Evolutionary conservation across 2,329 filamentous ascomycete genomes (phyloP).

Genomic region (Neurospora sp.): DNA sequence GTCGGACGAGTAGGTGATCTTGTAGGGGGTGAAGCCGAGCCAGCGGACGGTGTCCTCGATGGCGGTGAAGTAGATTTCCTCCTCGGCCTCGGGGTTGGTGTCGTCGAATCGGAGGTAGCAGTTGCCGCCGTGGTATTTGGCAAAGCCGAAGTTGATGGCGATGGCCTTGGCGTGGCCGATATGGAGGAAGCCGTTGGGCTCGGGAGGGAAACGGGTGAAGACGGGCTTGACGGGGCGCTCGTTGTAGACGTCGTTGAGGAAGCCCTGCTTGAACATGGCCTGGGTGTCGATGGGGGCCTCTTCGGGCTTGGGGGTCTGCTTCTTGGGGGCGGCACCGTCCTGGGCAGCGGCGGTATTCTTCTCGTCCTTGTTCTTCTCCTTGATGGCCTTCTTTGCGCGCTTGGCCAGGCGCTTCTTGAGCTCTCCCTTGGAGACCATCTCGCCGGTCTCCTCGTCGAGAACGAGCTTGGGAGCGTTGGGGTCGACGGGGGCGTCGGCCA

Average conservation of each 20-base stretch:
- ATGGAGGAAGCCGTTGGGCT: constrained; percentile 89
- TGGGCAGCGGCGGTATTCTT: constrained; percentile 19
- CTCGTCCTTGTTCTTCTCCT: constrained; percentile 38
- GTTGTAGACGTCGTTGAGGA: constrained; percentile 62
- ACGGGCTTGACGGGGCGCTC: constrained; percentile 53
- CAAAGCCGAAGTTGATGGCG: constrained; percentile 93
- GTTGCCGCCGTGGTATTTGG: constrained; percentile 68
- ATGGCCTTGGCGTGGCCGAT: constrained; percentile 95
- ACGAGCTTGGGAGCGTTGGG: constrained; percentile 17
- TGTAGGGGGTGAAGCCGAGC: constrained; percentile 71
- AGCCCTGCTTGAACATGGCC: constrained; percentile 72
- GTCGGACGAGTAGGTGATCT: constrained; percentile 81
- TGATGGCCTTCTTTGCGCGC: constrained; percentile 45
- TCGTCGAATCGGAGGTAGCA: constrained; percentile 78
- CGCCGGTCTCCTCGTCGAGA: constrained; percentile 54
- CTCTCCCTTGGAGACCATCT: constrained; percentile 56
- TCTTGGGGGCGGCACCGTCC: constrained; percentile 17
- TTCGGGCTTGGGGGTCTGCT: constrained; percentile 16
- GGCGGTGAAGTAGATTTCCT: constrained; percentile 58
- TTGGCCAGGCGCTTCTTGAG: constrained; percentile 52
- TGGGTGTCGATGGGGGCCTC: constrained; percentile 40
- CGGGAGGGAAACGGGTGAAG: constrained; percentile 68
- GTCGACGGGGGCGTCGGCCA: constrained; percentile 13
- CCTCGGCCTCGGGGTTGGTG: constrained; percentile 89
- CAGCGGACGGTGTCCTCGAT: constrained; percentile 63